Conservation (phyloP, 257 asterid genomes). For the Primulina eburnea region DNA sequence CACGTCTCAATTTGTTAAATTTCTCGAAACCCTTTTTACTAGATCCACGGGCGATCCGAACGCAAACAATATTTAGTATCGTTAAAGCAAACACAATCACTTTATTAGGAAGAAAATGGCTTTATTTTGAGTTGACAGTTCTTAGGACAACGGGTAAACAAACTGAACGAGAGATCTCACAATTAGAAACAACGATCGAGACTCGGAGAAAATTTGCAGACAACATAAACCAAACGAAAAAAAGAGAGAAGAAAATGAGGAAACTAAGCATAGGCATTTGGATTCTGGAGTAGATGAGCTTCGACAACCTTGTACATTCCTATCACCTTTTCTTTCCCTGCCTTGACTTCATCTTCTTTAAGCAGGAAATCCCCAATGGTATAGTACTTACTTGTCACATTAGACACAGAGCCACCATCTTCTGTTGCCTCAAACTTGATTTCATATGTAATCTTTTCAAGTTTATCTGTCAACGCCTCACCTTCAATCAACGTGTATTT, state of each 20-base stretch:
- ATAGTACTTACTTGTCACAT: conserved; percentile 28
- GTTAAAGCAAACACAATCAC: background rate
- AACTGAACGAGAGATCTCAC: background rate
- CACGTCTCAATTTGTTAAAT: background rate
- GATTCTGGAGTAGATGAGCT: conserved; percentile 27
- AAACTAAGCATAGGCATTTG: conserved; percentile 27
- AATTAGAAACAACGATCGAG: background rate
- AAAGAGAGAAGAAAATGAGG: too few species aligned
- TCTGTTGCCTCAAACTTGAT: conserved; percentile 27
- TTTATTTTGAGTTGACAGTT: conserved; percentile 1
- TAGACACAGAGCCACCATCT: conserved; percentile 31
- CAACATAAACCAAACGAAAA: background rate
- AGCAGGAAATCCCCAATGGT: conserved; percentile 28
- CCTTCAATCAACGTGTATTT: conserved; percentile 25
- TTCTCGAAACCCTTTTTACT: background rate
- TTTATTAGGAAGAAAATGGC: background rate
- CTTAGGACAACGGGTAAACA: background rate
- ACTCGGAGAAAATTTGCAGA: background rate
- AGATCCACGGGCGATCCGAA: background rate
- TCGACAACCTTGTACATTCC: conserved; percentile 30
- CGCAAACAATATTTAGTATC: background rate
- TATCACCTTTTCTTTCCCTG: conserved; percentile 24
- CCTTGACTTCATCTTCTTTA: conserved; percentile 26
- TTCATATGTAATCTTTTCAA: conserved; percentile 29
- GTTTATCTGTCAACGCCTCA: conserved; percentile 8